Base-by-base conservation (phyloP, 805 yeast species). In the Priceomyces medius region DNA sequence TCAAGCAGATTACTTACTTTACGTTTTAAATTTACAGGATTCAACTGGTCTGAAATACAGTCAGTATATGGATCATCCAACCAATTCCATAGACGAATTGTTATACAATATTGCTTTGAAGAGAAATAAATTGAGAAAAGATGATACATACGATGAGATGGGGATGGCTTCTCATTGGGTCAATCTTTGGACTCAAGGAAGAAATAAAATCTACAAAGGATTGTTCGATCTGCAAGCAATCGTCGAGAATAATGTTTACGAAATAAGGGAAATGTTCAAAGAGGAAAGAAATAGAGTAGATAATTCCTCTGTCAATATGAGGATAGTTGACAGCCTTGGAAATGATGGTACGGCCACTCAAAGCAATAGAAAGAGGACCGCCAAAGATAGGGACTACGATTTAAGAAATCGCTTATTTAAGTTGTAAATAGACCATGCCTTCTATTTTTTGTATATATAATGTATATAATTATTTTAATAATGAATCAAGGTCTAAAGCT, bases 1-100 rank as follows among this genome's bases (percentile, higher is more conserved):
- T 23, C 86, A 84, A 40, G 95, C 96, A 0, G 98, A 91, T 58
- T 91, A 85, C 58, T 63, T 91, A 26, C 68, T 91, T 20, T 93
- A 72, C 53, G 64, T 85, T 17, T 64, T 90, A 63, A 91, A 93
- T 55, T 58, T 81, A 13, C 84, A 79, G 46, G 78, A 76, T 43
- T 68, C 73, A 2, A 50, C 61, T 3, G 81, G 81, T 2, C 43
- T 50, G 8, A 56, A 63, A 7, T 81, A 81, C 50, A 46, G 51
- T 1, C 68, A 73, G 38, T 82, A 71, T 51, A 59, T 79, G 48
- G 50, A 64, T 7, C 64, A 68, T 23, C 95, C 96, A 1, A 87
- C 96, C 0, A 89, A 89, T 58, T 77, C 82, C 47, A 69, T 88
- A 2, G 72, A 77, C 41, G 77, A 71, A 43, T 66, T 88, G 16